Base-by-base conservation (phyloP, 345 rosid genomes). In the Eucalyptus sp. region DNA sequence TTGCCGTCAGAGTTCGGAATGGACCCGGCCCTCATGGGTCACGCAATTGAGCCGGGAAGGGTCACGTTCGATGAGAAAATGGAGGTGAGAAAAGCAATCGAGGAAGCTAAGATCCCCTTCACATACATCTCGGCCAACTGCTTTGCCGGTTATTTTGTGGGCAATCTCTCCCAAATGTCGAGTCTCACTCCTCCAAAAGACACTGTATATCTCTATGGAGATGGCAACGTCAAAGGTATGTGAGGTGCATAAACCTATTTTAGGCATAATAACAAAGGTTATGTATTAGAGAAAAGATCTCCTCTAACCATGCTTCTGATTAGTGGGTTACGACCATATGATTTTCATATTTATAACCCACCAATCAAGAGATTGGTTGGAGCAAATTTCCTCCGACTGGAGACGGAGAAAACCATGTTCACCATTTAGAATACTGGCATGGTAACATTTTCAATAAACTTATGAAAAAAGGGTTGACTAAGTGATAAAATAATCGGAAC, bases 1-100 rank as follows among this genome's bases (percentile, higher is more conserved):
- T 89, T 97, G 91, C 99, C 98, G 1, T 96, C 99, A 5, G 99
- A 97, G 87, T 97, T 96, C 88, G 99, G 99, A 9, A 96, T 94
- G 92, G 98, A 97, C 89, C 98, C 99, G 48, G 86, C 98, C 3
- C 87, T 92, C 24, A 97, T 97, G 99, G 93, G 86, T 49, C 87
- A 95, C 22, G 99, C 98, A 6, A 87, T 98, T 17, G 97, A 94
- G 41, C 99, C 99, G 0, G 98, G 99, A 86, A 94, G 95, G 88
- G 97, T 92, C 79, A 88, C 98, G 2, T 96, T 97, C 51, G 99
- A 96, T 80, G 93, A 96, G 85, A 97, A 97, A 91, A 95, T 96
- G 98, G 86, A 27, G 16, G 97, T 96, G 37, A 95, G 99, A 86
- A 93, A 84, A 27, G 99, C 97, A 7, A 96, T 96, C 48, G 96